Conservation (phyloP, 106 monocot species). For the Acorus gramineus region DNA sequence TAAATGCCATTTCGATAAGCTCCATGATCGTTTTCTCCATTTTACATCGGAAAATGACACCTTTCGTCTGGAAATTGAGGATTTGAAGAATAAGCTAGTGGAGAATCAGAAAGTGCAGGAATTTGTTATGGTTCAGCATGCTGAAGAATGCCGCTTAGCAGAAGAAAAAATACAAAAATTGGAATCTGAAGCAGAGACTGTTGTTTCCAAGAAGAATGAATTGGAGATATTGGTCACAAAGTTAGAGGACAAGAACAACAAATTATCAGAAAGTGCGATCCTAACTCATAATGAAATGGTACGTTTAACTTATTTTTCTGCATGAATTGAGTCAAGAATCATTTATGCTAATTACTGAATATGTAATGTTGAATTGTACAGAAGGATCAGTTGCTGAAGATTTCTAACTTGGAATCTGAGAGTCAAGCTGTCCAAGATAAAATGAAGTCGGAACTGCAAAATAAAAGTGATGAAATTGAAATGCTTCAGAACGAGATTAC, state of each 20-base stretch:
- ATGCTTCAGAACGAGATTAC: conserved; percentile 34
- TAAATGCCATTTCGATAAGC: conserved; percentile 43
- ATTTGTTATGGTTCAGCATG: conserved; percentile 88
- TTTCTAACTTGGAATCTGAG: conserved; percentile 53
- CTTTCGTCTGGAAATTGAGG: conserved; percentile 35
- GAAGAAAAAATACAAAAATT: conserved; percentile 66
- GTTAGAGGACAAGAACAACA: conserved; percentile 40
- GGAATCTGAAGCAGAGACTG: conserved; percentile 40
- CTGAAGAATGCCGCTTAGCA: conserved; percentile 73
- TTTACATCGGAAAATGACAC: conserved; percentile 30
- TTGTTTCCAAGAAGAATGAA: conserved; percentile 46
- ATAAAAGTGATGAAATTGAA: conserved; percentile 41
- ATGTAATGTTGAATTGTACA: conserved; percentile 30
- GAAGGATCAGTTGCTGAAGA: conserved; percentile 49
- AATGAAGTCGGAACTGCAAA: conserved; percentile 29
- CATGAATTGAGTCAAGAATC: not conserved
- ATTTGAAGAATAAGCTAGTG: conserved; percentile 36
- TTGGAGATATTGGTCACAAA: conserved; percentile 39
- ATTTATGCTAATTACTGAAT: conserved; percentile 4
- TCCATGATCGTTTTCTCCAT: conserved; percentile 29
- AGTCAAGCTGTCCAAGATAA: conserved; percentile 41
- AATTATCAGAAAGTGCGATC: conserved; percentile 44
- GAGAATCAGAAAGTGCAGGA: conserved; percentile 80
- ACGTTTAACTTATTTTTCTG: conserved; percentile 10
- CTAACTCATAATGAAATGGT: conserved; percentile 58